phyloP scores from a whole-genome alignment of 2,329 filamentous ascomycete species.

The Decorospora gaudefroyi region DNA sequence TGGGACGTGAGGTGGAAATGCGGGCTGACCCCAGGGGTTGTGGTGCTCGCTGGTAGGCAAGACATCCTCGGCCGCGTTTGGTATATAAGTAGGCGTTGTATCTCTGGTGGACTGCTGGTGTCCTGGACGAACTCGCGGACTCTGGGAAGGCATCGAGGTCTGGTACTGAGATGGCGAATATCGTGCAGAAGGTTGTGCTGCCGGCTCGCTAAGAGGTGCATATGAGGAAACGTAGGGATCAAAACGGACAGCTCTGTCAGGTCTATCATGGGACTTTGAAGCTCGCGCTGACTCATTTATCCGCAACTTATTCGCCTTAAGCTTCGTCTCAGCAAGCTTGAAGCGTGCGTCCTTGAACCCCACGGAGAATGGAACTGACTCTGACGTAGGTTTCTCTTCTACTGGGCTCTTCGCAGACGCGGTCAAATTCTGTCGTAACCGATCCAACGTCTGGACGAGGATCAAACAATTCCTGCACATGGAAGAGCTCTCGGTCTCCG shows the following conservation, averaged over 20 bases:
- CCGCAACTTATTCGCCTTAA: background rate
- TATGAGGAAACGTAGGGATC: background rate
- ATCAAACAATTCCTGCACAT: constrained; percentile 33
- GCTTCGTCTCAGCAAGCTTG: background rate
- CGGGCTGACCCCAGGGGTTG: background rate
- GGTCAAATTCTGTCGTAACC: constrained; percentile 28
- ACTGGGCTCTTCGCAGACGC: constrained; percentile 3
- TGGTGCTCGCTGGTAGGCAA: background rate
- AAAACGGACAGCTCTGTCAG: too few relatives aligned
- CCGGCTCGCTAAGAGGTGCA: background rate
- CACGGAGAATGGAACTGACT: background rate
- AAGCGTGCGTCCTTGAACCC: background rate
- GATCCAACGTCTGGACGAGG: constrained; percentile 29
- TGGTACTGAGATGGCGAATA: background rate
- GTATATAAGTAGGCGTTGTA: background rate
- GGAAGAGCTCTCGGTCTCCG: background rate
- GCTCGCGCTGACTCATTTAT: too few relatives aligned
- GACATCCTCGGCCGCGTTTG: background rate
- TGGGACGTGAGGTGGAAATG: background rate
- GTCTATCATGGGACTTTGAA: too few relatives aligned
- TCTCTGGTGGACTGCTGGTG: background rate
- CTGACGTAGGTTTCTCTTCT: background rate
- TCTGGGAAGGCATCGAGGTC: too few relatives aligned
- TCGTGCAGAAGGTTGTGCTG: background rate
- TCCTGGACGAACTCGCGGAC: too few relatives aligned